phyloP scores from a whole-genome alignment of 129 eudicot genomes.

The Saposhnikovia divaricata region DNA sequence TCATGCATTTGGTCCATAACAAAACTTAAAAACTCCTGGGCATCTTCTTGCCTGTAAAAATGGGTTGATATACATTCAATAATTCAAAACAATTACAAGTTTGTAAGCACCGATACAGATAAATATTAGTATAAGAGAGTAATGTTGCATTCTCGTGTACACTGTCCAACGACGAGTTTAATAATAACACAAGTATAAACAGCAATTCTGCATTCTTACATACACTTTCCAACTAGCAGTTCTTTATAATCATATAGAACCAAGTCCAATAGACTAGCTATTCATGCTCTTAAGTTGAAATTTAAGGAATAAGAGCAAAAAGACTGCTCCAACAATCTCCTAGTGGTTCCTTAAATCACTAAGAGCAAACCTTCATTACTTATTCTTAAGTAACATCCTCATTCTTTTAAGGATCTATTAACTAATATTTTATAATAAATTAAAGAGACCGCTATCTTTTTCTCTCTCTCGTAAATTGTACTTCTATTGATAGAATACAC shows the following conservation, averaged over 20 bases:
- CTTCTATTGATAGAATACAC: too few species aligned
- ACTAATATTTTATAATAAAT: too few species aligned
- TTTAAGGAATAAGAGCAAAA: too few species aligned
- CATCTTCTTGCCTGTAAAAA: slow-evolving; percentile 86
- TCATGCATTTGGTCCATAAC: slow-evolving; percentile 89
- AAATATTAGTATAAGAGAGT: neutral
- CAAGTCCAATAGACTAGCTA: too few species aligned
- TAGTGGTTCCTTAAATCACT: too few species aligned
- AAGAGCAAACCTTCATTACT: too few species aligned
- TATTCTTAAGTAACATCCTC: too few species aligned
- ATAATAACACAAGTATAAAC: neutral
- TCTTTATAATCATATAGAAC: neutral
- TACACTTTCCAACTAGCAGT: neutral
- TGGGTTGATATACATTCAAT: neutral
- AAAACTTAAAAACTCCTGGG: slow-evolving; percentile 87
- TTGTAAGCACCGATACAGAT: neutral
- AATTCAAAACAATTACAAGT: neutral
- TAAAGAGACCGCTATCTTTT: too few species aligned
- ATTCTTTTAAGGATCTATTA: too few species aligned
- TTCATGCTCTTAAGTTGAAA: too few species aligned
- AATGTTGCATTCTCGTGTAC: neutral
- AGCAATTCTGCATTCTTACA: neutral
- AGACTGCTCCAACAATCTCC: too few species aligned
- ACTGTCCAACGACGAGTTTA: neutral
- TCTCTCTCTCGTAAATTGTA: too few species aligned